Conservation (phyloP, 2,329 filamentous ascomycete species). For the Aureobasidium uvarum region DNA sequence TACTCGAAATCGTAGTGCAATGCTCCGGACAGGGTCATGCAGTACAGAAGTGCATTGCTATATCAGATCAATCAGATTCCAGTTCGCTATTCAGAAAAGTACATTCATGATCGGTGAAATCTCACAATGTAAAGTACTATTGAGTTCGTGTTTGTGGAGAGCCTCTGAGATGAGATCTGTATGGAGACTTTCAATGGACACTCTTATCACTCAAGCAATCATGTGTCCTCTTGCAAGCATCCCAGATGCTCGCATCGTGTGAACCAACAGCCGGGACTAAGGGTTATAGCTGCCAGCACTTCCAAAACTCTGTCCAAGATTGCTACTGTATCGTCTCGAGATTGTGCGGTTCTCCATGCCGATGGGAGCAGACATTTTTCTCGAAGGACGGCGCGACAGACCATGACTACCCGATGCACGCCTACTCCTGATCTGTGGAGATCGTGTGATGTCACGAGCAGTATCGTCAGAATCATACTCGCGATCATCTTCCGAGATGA, state of each 20-base stretch:
- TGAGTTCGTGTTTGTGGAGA: not conserved
- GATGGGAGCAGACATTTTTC: slow-evolving; percentile 46
- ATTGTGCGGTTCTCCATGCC: slow-evolving; percentile 48
- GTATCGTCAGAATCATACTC: slow-evolving; percentile 28
- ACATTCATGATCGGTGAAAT: not conserved
- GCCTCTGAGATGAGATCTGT: not conserved
- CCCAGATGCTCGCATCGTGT: not conserved
- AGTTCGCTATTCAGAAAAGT: not conserved
- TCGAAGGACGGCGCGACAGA: slow-evolving; percentile 37
- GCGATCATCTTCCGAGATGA: slow-evolving; percentile 32
- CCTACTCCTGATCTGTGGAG: slow-evolving; percentile 8
- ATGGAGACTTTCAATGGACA: not conserved
- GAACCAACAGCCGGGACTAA: not conserved
- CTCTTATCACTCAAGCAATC: not conserved
- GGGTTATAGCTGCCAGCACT: slow-evolving; percentile 34
- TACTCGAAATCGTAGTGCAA: not conserved
- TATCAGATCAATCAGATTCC: not conserved
- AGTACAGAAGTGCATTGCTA: not conserved
- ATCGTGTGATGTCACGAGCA: not conserved
- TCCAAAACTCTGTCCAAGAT: slow-evolving; percentile 44
- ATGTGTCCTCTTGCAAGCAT: too few species aligned
- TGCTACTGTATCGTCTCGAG: slow-evolving; percentile 46
- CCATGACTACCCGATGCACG: slow-evolving; percentile 24
- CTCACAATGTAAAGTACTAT: not conserved
- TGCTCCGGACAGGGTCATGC: not conserved